phyloP scores from a whole-genome alignment of 2,329 filamentous ascomycete genomes.

The Triangularia setosa region DNA sequence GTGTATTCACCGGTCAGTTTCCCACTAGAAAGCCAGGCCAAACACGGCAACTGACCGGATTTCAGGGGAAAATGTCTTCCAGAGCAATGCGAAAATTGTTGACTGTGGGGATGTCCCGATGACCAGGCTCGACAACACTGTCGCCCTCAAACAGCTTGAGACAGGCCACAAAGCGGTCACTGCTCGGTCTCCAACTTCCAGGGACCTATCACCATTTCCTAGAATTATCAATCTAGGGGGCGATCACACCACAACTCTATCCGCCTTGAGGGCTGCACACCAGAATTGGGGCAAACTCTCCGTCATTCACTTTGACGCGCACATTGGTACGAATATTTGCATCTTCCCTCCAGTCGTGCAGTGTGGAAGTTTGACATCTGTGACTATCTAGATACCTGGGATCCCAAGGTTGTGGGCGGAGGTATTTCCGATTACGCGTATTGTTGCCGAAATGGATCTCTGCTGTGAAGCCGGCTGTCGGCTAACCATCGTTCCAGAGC shows the following conservation, averaged over 20 bases:
- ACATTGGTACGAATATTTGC: conserved; percentile 49
- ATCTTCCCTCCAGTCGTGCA: neutral
- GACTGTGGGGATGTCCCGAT: conserved; percentile 79
- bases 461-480: neutral
- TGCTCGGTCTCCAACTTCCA: conserved; percentile 37
- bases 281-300: conserved; percentile 55
- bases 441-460: conserved; percentile 27
- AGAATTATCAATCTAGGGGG: conserved; percentile 61
- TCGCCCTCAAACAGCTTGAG: conserved; percentile 71
- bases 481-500: conserved; percentile 30
- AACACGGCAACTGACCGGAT: neutral
- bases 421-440: conserved; percentile 55
- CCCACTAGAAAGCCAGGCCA: neutral
- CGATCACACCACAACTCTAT: conserved; percentile 61
- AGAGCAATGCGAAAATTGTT: conserved; percentile 45
- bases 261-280: conserved; percentile 57
- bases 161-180: conserved; percentile 49
- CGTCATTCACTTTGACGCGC: conserved; percentile 63
- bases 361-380: neutral
- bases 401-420: conserved; percentile 57
- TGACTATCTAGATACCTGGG: conserved; percentile 59
- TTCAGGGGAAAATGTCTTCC: conserved; percentile 9
- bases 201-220: conserved; percentile 35
- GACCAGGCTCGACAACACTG: conserved; percentile 71
- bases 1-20: conserved; percentile 27